These are phyloP conservation scores for Lumnitzera littorea DNA, from an alignment of 345 rosid genomes.

Conservation along the genomic window DNA sequence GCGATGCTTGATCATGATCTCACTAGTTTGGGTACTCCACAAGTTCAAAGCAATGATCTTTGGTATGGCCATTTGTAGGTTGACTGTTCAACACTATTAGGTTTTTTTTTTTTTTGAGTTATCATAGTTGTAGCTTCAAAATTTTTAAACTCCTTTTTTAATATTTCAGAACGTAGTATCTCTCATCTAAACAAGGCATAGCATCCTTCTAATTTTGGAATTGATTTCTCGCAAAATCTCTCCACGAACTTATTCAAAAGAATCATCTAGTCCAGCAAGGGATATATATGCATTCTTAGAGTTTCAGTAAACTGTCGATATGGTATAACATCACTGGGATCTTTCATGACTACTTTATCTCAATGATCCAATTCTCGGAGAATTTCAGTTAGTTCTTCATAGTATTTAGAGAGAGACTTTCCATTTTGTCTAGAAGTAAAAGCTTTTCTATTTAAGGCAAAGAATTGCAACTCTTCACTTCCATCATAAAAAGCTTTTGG, in stretches of 20 bases:
- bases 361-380: conserved; percentile 4
- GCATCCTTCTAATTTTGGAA: neutral
- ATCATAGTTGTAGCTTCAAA: neutral
- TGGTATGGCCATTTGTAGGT: neutral
- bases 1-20: neutral
- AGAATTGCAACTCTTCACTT: neutral
- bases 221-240: neutral
- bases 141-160: neutral
- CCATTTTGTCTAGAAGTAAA: neutral
- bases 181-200: neutral
- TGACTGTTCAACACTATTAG: neutral
- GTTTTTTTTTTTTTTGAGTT: neutral
- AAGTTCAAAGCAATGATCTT: neutral
- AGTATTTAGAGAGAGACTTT: neutral
- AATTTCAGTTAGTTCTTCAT: neutral
- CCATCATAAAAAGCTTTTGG: conserved; percentile 4
- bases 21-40: conserved; percentile 4
- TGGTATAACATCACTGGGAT: neutral
- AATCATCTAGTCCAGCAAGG: neutral
- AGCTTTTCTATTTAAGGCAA: neutral
- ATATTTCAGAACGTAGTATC: neutral
- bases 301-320: neutral
- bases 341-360: conserved; percentile 11
- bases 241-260: conserved; percentile 1
- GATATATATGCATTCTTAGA: conserved; percentile 9